Evolutionary conservation across 768 basidiomycete genomes (phyloP).

Genomic region (Mrakia frigida): DNA sequence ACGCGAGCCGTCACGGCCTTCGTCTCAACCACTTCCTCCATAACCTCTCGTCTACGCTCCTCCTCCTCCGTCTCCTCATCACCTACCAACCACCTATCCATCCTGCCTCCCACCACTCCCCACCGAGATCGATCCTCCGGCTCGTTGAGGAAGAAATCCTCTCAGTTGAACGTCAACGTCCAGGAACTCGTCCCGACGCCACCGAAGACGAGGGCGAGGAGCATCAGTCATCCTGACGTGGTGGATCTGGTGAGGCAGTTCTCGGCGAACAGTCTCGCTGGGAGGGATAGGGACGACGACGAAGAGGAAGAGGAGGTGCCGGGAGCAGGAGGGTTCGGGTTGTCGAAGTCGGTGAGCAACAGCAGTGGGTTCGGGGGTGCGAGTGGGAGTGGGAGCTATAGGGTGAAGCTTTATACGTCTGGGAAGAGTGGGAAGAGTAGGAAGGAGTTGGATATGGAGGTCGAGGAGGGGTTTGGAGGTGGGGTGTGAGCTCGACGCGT

Average conservation of each 20-base stretch:
- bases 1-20: background rate
- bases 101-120: background rate
- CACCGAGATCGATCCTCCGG: background rate
- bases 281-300: background rate
- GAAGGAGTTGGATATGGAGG: background rate
- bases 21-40: background rate
- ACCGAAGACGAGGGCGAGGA: slow-evolving; percentile 15
- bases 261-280: background rate
- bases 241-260: background rate
- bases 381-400: background rate
- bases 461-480: background rate
- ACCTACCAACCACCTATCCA: background rate
- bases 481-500: background rate
- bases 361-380: background rate
- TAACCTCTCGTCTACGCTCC: background rate
- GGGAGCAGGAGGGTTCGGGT: no score
- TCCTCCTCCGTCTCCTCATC: background rate
- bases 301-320: background rate
- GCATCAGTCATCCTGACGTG: slow-evolving; percentile 13
- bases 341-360: background rate
- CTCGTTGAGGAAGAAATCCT: background rate
- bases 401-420: slow-evolving; percentile 1
- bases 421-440: background rate
- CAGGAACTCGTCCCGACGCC: slow-evolving; percentile 10
- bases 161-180: background rate